Evolutionary conservation across 2,329 filamentous ascomycete genomes (phyloP), one percentile per base, ranked within the genome.

Genomic region (Reticulascus tulasneorum): DNA sequence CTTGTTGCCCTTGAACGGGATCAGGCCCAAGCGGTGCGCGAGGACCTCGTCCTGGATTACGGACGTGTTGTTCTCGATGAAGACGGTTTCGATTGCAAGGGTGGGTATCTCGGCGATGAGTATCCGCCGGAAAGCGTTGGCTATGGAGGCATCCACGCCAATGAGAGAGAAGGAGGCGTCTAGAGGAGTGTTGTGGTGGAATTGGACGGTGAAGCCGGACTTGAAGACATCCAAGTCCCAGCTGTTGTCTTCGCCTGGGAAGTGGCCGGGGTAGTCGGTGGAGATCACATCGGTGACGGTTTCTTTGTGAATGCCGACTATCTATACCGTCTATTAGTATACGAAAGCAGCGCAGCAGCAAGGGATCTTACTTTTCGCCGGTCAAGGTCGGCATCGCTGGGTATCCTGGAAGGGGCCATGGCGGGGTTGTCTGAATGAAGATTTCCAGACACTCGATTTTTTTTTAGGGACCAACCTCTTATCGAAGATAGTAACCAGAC

Each of bases 41-140:
- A 98, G 81, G 5, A 98, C 91, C 69, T 98, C 93, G 58, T 98
- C 93, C 61, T 97, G 91, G 54, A 98, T 93, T 23, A 98, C 89
- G 6, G 88, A 95, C 33, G 91, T 97, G 71, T 98, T 98, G 71
- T 96, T 94, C 59, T 87, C 78, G 47, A 97, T 82, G 66, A 85
- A 98, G 58, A 94, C 87, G 45, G 81, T 83, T 71, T 98, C 93
- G 54, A 98, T 90, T 49, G 94, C 93, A 29, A 98, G 76, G 3
- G 89, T 93, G 13, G 91, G 89, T 35, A 98, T 86, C 69, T 98
- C 94, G 49, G 91, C 78, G 61, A 98, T 84, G 53, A 97, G 76
- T 53, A 97, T 97, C 52, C 93, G 88, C 43, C 93, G 89, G 71
- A 97, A 95, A 55, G 94, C 93, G 61, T 98, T 98, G 55, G 93